Conservation (phyloP, 164 flowering plant genomes). For the Aristolochia contorta region DNA sequence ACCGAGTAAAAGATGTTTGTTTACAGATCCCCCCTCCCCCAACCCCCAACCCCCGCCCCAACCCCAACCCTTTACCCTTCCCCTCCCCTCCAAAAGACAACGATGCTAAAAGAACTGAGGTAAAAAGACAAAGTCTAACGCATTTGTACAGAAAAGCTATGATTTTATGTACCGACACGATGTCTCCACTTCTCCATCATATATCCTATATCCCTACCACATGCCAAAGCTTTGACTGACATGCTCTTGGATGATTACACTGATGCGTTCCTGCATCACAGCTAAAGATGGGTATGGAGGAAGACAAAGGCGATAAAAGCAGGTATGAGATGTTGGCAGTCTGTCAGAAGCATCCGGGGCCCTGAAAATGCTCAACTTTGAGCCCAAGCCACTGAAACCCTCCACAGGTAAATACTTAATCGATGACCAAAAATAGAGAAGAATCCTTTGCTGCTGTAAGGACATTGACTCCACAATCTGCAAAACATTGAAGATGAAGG, state of each 20-base stretch:
- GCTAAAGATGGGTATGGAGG: conserved; percentile 18
- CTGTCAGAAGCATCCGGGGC: conserved; percentile 33
- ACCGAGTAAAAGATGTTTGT: too few species aligned
- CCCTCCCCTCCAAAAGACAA: too few species aligned
- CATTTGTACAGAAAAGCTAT: too few species aligned
- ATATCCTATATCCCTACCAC: conserved; percentile 7
- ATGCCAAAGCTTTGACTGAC: conserved; percentile 25
- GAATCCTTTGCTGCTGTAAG: conserved; percentile 45
- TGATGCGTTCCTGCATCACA: conserved; percentile 15
- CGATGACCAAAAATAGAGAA: conserved; percentile 93
- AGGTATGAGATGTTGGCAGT: conserved; percentile 39
- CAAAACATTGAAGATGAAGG: conserved; percentile 9
- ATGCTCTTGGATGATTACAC: conserved; percentile 21
- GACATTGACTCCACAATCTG: conserved; percentile 69
- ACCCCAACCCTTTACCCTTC: too few species aligned
- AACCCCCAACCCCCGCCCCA: too few species aligned
- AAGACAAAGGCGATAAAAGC: conserved; percentile 26
- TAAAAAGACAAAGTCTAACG: too few species aligned
- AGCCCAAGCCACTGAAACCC: conserved; percentile 73
- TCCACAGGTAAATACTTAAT: conserved; percentile 67
- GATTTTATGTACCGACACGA: too few species aligned
- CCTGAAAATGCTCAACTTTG: conserved; percentile 49
- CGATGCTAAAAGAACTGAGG: too few species aligned
- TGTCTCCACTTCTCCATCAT: too few species aligned
- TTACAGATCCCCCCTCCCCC: too few species aligned